These are phyloP conservation scores for Jackrogersella multiformis DNA, from an alignment of 495 filamentous ascomycete species.

Conservation along the genomic window DNA sequence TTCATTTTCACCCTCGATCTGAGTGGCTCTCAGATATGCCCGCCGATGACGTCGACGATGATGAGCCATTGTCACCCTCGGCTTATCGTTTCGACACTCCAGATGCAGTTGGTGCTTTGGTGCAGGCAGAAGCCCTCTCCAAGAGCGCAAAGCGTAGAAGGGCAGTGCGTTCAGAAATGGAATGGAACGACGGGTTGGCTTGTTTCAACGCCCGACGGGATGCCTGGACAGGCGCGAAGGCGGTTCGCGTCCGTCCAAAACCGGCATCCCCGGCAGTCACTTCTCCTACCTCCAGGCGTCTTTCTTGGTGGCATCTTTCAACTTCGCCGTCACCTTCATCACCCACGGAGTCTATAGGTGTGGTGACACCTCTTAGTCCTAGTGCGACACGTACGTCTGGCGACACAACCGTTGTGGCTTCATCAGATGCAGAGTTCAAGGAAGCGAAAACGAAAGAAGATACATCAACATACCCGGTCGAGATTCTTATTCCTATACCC, in stretches of 20 bases:
- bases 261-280: slow-evolving; percentile 42
- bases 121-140: slow-evolving; percentile 49
- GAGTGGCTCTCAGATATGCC: slow-evolving; percentile 62
- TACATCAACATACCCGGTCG: slow-evolving; percentile 48
- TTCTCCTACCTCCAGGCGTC: slow-evolving; percentile 47
- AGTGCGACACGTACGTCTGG: slow-evolving; percentile 43
- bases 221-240: slow-evolving; percentile 84
- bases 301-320: slow-evolving; percentile 48
- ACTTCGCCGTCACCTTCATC: slow-evolving; percentile 36
- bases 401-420: slow-evolving; percentile 40
- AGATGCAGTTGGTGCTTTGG: slow-evolving; percentile 63
- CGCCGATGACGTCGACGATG: slow-evolving; percentile 49
- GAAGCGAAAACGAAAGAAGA: slow-evolving; percentile 35
- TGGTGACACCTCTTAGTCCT: slow-evolving; percentile 37
- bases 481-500: slow-evolving; percentile 66
- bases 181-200: slow-evolving; percentile 82
- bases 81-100: slow-evolving; percentile 73
- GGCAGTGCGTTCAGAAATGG: slow-evolving; percentile 75
- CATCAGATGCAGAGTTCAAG: slow-evolving; percentile 39
- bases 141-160: slow-evolving; percentile 68
- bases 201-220: slow-evolving; percentile 79
- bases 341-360: slow-evolving; percentile 34
- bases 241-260: slow-evolving; percentile 53
- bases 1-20: slow-evolving; percentile 51
- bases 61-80: slow-evolving; percentile 38